phyloP scores from a whole-genome alignment of 1,284 basidiomycete genomes.

The Gymnopus androsaceus region DNA sequence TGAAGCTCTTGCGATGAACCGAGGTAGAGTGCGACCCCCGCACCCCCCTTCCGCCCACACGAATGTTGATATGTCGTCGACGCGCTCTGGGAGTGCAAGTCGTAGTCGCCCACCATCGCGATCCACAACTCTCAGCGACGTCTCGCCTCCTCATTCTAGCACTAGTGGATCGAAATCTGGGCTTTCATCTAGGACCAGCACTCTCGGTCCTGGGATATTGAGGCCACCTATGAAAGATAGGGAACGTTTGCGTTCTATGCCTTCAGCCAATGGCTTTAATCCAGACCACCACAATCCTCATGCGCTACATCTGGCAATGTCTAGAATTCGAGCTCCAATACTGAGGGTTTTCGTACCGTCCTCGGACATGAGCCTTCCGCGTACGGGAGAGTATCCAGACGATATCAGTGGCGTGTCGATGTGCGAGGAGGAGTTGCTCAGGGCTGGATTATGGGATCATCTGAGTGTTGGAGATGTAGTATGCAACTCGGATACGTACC shows the following conservation, averaged over 20 bases:
- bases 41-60: no score
- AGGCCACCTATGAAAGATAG: neutral
- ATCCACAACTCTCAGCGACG: neutral
- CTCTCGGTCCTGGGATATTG: neutral
- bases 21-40: conserved; percentile 6
- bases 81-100: neutral
- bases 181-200: neutral
- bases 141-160: neutral
- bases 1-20: conserved; percentile 3
- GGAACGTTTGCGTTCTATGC: neutral
- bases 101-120: neutral
- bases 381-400: neutral
- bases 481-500: conserved; percentile 77
- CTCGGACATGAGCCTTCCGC: conserved; percentile 41
- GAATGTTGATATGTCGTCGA: neutral
- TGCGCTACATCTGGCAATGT: conserved; percentile 61
- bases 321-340: conserved; percentile 67
- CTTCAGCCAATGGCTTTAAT: neutral
- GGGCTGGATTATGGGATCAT: conserved; percentile 66
- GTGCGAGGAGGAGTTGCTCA: conserved; percentile 66
- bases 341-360: conserved; percentile 76
- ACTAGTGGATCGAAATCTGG: neutral
- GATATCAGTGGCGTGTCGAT: conserved; percentile 35
- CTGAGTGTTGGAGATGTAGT: conserved; percentile 73
- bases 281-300: conserved; percentile 40